Percentiles rank a stretch among this genome's conserved stretches.
phyloP scores from a whole-genome alignment of 2,329 filamentous ascomycete species.

The Colletotrichum sp. region DNA sequence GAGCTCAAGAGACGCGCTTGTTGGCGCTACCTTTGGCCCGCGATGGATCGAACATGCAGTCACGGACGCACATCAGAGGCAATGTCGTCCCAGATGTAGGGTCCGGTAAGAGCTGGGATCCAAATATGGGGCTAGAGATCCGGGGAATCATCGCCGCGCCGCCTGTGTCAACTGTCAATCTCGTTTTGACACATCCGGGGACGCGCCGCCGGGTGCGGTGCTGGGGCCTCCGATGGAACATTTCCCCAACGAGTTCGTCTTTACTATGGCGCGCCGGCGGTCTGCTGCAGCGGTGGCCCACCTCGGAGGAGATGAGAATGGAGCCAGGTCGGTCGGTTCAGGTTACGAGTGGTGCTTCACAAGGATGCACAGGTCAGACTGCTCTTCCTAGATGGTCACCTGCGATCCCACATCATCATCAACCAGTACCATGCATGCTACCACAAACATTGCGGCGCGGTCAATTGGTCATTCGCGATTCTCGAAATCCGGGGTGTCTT shows the following conservation, averaged over 20 bases:
- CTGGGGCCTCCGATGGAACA: not conserved
- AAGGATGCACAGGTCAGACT: not conserved
- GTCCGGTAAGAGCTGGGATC: not conserved
- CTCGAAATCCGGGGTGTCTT: not conserved
- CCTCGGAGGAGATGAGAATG: not conserved
- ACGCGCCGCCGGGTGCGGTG: not conserved
- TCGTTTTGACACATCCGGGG: not conserved
- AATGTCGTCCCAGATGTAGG: not conserved
- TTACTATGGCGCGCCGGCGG: not conserved
- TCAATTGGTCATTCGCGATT: not conserved
- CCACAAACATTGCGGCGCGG: not conserved
- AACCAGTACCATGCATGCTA: not conserved
- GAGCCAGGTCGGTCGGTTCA: not conserved
- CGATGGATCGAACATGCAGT: not conserved
- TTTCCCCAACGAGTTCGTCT: not conserved
- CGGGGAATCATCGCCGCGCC: slow-evolving; percentile 10
- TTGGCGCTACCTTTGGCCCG: not conserved
- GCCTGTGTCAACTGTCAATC: slow-evolving; percentile 1
- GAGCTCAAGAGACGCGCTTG: not conserved
- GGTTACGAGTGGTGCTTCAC: not conserved
- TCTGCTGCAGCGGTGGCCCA: not conserved
- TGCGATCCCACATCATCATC: slow-evolving; percentile 4
- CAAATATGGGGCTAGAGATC: not conserved
- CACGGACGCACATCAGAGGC: not conserved
- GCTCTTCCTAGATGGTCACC: slow-evolving; percentile 1